Evolutionary conservation across 208 protist species (phyloP).

Genomic region (Trypanosoma melophagium): DNA sequence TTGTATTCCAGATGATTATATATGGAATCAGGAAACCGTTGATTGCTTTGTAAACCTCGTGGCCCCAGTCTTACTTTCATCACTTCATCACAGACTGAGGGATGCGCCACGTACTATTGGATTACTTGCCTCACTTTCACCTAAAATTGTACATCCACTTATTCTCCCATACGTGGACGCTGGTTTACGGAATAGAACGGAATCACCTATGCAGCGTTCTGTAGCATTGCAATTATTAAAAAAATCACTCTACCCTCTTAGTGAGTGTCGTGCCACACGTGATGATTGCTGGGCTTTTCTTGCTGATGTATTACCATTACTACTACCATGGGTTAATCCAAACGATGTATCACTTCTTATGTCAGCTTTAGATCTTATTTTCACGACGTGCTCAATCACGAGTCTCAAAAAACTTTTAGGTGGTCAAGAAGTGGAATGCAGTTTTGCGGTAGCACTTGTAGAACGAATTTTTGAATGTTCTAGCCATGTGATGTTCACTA

Average conservation of each 20-base stretch:
- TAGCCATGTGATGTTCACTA: constrained; percentile 4
- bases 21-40: constrained; percentile 44
- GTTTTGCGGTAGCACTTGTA: constrained; percentile 21
- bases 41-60: constrained; percentile 53
- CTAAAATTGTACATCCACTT: constrained; percentile 30
- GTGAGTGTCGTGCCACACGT: constrained; percentile 21
- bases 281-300: constrained; percentile 36
- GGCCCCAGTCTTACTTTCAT: constrained; percentile 36
- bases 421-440: constrained; percentile 25
- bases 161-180: constrained; percentile 36
- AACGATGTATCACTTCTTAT: constrained; percentile 17
- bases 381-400: constrained; percentile 23
- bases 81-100: constrained; percentile 35
- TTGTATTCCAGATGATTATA: constrained; percentile 13
- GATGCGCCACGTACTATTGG: constrained; percentile 28
- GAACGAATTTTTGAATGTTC: constrained; percentile 25
- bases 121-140: constrained; percentile 42
- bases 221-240: constrained; percentile 33
- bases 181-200: constrained; percentile 31
- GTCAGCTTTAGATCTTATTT: constrained; percentile 19
- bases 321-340: constrained; percentile 39
- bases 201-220: constrained; percentile 35
- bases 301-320: constrained; percentile 22
- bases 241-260: constrained; percentile 18
- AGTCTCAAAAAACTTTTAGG: constrained; percentile 27